These are phyloP conservation scores for Phaeomoniella chlamydospora DNA, from an alignment of 2,329 filamentous ascomycete species.

Conservation along the genomic window DNA sequence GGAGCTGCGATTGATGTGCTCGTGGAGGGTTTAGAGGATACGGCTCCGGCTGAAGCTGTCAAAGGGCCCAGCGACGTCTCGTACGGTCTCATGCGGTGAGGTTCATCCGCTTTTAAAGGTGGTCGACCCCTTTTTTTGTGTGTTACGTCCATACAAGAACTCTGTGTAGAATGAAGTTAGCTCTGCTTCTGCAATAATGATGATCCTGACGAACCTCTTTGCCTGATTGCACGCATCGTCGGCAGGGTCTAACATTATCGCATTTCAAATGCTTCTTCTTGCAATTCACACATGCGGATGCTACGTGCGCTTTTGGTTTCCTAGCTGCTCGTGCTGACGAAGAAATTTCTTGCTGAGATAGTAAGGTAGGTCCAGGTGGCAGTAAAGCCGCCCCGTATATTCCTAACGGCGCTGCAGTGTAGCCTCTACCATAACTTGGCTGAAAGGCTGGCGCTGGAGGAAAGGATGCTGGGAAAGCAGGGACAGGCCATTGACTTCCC, in stretches of 20 bases:
- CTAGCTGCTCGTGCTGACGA: conserved; percentile 22
- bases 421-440: conserved; percentile 8
- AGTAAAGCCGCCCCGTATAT: conserved; percentile 9
- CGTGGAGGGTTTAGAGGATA: conserved; percentile 1
- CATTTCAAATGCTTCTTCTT: conserved; percentile 33
- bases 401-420: conserved; percentile 10
- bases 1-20: conserved; percentile 4
- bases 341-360: conserved; percentile 11
- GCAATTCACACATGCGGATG: conserved; percentile 32
- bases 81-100: conserved; percentile 9
- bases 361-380: conserved; percentile 10
- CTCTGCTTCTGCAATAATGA: conserved; percentile 2
- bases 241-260: conserved; percentile 28
- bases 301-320: conserved; percentile 31
- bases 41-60: conserved; percentile 1
- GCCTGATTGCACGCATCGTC: conserved; percentile 28
- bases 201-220: conserved; percentile 24
- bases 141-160: conserved; percentile 28
- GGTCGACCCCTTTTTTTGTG: conserved; percentile 31
- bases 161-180: conserved; percentile 14
- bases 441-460: conserved; percentile 3
- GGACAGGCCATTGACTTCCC: too few relatives aligned
- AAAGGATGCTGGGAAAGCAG: neutral
- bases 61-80: conserved; percentile 4
- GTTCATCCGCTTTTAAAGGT: conserved; percentile 26